Conservation (phyloP, 108 stramenopile genomes). For the Pseudonitzschia multistriata region DNA sequence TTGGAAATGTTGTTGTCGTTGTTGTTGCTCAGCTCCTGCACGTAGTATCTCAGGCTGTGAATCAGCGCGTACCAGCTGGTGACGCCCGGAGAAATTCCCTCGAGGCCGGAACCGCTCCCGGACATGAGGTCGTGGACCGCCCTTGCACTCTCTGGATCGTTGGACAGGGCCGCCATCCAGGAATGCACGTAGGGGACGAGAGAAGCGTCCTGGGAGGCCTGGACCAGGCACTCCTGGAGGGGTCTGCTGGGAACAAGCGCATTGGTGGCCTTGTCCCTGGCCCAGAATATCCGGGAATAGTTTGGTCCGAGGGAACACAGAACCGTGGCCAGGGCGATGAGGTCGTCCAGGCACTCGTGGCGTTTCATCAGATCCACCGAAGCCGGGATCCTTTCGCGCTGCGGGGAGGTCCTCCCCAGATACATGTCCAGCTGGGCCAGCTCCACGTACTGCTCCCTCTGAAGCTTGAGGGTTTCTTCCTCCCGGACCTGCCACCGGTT, state of each 20-base stretch:
- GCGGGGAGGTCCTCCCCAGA: constrained; percentile 33
- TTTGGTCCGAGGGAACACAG: constrained; percentile 58
- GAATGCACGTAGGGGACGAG: constrained; percentile 57
- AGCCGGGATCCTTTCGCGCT: constrained; percentile 40
- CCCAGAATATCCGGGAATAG: constrained; percentile 65
- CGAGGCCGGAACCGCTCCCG: constrained; percentile 1
- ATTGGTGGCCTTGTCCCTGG: constrained; percentile 20
- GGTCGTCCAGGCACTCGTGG: constrained; percentile 84
- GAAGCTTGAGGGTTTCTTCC: constrained; percentile 54
- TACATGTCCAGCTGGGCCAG: constrained; percentile 54
- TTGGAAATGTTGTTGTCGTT: constrained; percentile 15
- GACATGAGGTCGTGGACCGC: constrained; percentile 49
- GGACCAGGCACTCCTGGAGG: constrained; percentile 46
- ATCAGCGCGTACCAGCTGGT: constrained; percentile 17
- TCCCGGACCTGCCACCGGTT: constrained; percentile 64
- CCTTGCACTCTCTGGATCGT: constrained; percentile 43
- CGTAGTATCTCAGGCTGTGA: constrained; percentile 60
- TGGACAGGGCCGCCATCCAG: constrained; percentile 67
- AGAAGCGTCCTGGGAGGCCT: constrained; percentile 51
- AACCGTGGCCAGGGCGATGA: constrained; percentile 63
- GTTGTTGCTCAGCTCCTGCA: constrained; percentile 56
- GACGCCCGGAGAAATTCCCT: background rate
- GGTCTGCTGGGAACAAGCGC: constrained; percentile 48
- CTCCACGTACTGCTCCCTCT: constrained; percentile 50
- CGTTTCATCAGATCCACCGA: constrained; percentile 72